A percentile compares a stretch with the other conserved stretches of the same genome.
phyloP scores from a whole-genome alignment of 129 eudicot genomes.

The Chrysanthemum seticuspe region DNA sequence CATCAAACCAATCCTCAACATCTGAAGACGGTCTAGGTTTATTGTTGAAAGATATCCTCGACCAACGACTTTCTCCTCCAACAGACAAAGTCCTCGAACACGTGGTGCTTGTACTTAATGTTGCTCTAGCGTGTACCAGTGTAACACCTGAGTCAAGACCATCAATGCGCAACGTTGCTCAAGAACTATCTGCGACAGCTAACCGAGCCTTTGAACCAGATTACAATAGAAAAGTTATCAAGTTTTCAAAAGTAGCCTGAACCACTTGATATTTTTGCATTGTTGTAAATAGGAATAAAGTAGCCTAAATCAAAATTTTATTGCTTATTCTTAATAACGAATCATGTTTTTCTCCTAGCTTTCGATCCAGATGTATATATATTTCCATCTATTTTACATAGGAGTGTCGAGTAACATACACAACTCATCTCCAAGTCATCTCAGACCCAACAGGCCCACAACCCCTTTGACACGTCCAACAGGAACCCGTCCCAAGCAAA shows the following conservation, averaged over 20 bases:
- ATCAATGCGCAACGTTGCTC: slow-evolving; percentile 74
- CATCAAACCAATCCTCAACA: slow-evolving; percentile 21
- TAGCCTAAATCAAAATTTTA: not conserved
- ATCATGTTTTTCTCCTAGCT: not conserved
- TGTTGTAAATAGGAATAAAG: not conserved
- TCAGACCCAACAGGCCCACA: too few relatives aligned
- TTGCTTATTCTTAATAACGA: not conserved
- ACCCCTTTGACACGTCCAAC: too few relatives aligned
- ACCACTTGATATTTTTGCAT: not conserved
- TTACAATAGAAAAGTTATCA: slow-evolving; percentile 29
- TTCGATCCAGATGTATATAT: too few relatives aligned
- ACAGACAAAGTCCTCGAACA: slow-evolving; percentile 40
- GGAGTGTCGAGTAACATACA: slow-evolving; percentile 14
- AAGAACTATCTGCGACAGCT: slow-evolving; percentile 40
- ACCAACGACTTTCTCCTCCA: slow-evolving; percentile 66
- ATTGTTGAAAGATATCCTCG: slow-evolving; percentile 56
- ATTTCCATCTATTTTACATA: slow-evolving; percentile 9
- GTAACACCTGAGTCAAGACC: slow-evolving; percentile 64
- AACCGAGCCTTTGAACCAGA: slow-evolving; percentile 35
- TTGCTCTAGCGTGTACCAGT: slow-evolving; percentile 55
- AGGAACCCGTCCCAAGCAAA: too few relatives aligned
- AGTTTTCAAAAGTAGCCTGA: slow-evolving; percentile 32
- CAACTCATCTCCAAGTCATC: not conserved
- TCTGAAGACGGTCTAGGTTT: slow-evolving; percentile 20
- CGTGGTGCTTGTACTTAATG: slow-evolving; percentile 45